Conservation (phyloP, 2,329 filamentous ascomycete genomes). For the Colletotrichum lentis region DNA sequence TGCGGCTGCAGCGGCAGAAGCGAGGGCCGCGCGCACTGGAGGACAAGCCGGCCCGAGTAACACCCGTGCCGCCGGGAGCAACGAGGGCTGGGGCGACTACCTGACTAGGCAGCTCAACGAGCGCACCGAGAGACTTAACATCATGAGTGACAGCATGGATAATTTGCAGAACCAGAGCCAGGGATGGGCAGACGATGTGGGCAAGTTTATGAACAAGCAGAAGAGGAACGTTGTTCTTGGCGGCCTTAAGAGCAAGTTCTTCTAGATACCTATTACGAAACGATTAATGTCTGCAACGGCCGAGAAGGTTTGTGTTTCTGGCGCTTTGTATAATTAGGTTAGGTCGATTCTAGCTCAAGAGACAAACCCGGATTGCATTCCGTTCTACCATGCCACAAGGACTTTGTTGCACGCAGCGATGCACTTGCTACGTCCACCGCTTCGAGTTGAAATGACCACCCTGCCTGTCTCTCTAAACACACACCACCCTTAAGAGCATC, state of each 20-base stretch:
- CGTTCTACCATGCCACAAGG: background rate
- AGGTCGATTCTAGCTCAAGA: too few relatives aligned
- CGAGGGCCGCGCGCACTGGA: constrained; percentile 62
- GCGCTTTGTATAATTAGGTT: constrained; percentile 16
- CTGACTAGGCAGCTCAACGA: constrained; percentile 89
- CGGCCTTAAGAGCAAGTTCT: constrained; percentile 68
- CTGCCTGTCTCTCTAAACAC: too few relatives aligned
- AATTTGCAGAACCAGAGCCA: constrained; percentile 80
- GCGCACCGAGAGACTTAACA: constrained; percentile 83
- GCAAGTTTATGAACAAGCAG: constrained; percentile 85
- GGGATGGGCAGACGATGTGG: constrained; percentile 86
- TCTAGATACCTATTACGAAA: constrained; percentile 37
- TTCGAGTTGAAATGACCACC: too few relatives aligned
- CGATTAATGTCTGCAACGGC: constrained; percentile 31
- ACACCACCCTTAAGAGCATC: too few relatives aligned
- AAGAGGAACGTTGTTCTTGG: constrained; percentile 86
- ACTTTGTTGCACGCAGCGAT: background rate
- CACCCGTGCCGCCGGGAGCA: constrained; percentile 42
- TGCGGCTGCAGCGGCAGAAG: constrained; percentile 78
- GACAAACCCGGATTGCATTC: background rate
- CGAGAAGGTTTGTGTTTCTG: background rate
- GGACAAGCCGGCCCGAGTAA: constrained; percentile 43
- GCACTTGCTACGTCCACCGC: background rate
- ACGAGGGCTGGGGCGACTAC: constrained; percentile 79
- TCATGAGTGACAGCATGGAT: constrained; percentile 87